Evolutionary conservation across 2,329 filamentous ascomycete genomes (phyloP).

Genomic region (Talaromyces pinophilus): DNA sequence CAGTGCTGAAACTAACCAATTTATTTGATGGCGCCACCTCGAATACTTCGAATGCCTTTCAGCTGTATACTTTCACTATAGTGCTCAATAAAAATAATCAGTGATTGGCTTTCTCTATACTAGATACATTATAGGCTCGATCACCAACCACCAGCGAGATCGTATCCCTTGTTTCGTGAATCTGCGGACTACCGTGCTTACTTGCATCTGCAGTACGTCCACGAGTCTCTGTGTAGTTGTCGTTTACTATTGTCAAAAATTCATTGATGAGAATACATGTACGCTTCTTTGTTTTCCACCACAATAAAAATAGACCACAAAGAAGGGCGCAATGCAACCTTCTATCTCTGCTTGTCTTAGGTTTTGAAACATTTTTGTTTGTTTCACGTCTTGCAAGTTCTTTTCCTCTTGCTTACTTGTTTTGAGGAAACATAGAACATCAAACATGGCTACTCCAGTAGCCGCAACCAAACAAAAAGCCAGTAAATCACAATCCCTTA

Average conservation of each 20-base stretch:
- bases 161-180: conserved; percentile 19
- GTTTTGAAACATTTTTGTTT: neutral
- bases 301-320: neutral
- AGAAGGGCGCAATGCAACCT: neutral
- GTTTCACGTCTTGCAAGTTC: neutral
- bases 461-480: neutral
- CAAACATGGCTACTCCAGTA: neutral
- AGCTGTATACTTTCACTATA: no score
- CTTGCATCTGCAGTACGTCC: neutral
- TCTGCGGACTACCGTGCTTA: neutral
- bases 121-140: neutral
- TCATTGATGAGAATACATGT: no score
- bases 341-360: neutral
- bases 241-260: neutral
- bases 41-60: no score
- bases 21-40: no score
- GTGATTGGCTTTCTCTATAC: neutral
- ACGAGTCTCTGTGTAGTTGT: neutral
- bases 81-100: no score
- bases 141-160: conserved; percentile 14
- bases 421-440: neutral
- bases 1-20: no score
- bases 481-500: neutral
- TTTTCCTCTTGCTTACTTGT: neutral
- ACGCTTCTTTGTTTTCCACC: neutral